A percentile compares a stretch with the other conserved stretches of the same genome.
These are phyloP conservation scores for Aureobasidium uvarum DNA, from an alignment of 2,329 filamentous ascomycete genomes.

Conservation along the genomic window DNA sequence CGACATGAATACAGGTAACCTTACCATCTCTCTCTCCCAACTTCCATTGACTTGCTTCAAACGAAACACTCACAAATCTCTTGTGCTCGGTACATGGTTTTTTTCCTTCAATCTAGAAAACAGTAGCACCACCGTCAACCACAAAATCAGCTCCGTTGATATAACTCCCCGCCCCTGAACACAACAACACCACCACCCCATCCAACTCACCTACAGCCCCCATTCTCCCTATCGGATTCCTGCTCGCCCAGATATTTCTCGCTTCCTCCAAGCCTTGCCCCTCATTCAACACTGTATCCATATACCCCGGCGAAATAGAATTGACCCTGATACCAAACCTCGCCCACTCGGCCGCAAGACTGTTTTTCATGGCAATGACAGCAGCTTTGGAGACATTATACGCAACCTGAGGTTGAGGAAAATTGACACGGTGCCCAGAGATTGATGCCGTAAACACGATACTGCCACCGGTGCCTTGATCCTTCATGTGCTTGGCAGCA, in stretches of 20 bases:
- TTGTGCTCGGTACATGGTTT: too few species aligned
- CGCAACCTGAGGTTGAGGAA: slow-evolving; percentile 62
- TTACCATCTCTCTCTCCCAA: too few species aligned
- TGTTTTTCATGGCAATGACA: slow-evolving; percentile 61
- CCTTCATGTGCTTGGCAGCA: slow-evolving; percentile 56
- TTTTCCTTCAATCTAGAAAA: neutral
- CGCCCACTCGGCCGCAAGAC: slow-evolving; percentile 71
- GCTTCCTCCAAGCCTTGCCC: slow-evolving; percentile 40
- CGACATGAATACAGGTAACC: too few species aligned
- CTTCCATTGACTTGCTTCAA: too few species aligned
- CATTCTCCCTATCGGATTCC: slow-evolving; percentile 44
- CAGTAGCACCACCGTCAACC: slow-evolving; percentile 36
- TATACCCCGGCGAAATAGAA: slow-evolving; percentile 69
- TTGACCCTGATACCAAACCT: slow-evolving; percentile 69
- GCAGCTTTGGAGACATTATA: slow-evolving; percentile 67
- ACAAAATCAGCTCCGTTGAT: slow-evolving; percentile 42
- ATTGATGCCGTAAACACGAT: slow-evolving; percentile 68
- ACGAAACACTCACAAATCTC: too few species aligned
- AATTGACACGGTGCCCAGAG: slow-evolving; percentile 67
- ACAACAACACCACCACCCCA: slow-evolving; percentile 41
- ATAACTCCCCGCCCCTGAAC: slow-evolving; percentile 39
- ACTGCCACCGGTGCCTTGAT: slow-evolving; percentile 53
- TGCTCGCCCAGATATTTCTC: slow-evolving; percentile 36
- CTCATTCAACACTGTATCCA: slow-evolving; percentile 70
- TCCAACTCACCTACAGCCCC: slow-evolving; percentile 41